Percentiles rank a stretch among this genome's conserved stretches.
Evolutionary conservation across 2,329 filamentous ascomycete species (phyloP).

Genomic region (Ceratocystiopsis sp.): DNA sequence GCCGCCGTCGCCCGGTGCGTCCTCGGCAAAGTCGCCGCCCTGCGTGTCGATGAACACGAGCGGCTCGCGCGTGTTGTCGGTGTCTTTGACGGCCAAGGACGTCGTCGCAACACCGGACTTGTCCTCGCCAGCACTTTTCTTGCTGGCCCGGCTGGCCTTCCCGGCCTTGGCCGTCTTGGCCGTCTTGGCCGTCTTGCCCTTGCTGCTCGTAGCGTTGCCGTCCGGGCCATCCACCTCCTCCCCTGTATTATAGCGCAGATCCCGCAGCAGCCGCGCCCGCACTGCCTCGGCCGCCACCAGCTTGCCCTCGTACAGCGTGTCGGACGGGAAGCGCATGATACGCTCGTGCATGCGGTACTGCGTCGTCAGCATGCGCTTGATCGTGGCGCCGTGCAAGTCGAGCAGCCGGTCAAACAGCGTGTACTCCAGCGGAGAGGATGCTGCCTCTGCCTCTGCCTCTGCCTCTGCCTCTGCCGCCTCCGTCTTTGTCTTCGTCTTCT

Average conservation of each 20-base stretch:
- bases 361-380: conserved; percentile 90
- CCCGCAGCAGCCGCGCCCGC: conserved; percentile 54
- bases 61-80: conserved; percentile 74
- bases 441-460: no score
- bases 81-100: conserved; percentile 39
- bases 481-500: not conserved
- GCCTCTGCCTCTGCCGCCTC: no score
- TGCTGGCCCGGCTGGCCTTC: no score
- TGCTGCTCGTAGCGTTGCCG: no score
- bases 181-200: no score
- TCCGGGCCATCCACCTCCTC: conserved; percentile 16
- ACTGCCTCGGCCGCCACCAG: conserved; percentile 70
- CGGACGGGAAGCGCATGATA: conserved; percentile 90
- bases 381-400: conserved; percentile 57
- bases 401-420: conserved; percentile 87
- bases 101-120: no score
- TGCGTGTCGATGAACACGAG: conserved; percentile 93
- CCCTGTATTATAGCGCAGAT: conserved; percentile 47
- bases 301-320: conserved; percentile 68
- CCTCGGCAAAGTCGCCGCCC: conserved; percentile 80
- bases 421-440: conserved; percentile 49
- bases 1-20: conserved; percentile 51
- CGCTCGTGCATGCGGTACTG: conserved; percentile 96
- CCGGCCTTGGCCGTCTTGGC: no score
- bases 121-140: no score